Evolutionary conservation across 2,329 filamentous ascomycete species (phyloP).

Genomic region (Xylaria arbuscula): DNA sequence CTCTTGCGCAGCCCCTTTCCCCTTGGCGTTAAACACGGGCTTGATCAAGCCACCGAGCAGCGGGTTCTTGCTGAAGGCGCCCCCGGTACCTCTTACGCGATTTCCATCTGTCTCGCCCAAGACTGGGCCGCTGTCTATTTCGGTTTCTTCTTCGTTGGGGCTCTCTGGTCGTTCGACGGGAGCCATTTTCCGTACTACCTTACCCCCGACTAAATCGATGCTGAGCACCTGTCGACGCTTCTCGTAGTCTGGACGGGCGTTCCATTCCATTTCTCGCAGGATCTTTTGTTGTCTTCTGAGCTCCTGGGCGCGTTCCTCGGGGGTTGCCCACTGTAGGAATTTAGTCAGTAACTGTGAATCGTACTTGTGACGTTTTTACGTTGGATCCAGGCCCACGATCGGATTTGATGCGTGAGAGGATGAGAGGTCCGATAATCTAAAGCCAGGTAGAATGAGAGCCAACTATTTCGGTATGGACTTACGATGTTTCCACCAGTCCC

Average conservation of each 20-base stretch:
- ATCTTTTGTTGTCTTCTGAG: slow-evolving; percentile 87
- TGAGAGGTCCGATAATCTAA: not conserved
- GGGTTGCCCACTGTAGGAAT: slow-evolving; percentile 74
- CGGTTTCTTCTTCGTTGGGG: slow-evolving; percentile 59
- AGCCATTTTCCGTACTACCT: slow-evolving; percentile 78
- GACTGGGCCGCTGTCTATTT: slow-evolving; percentile 33
- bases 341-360: not conserved
- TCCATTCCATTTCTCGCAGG: slow-evolving; percentile 87
- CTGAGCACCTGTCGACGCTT: slow-evolving; percentile 86
- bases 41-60: slow-evolving; percentile 72
- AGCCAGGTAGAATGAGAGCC: not conserved
- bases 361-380: not conserved
- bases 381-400: no score
- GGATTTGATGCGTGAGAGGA: not conserved
- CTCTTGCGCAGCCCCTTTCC: slow-evolving; percentile 59
- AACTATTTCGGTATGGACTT: slow-evolving; percentile 5
- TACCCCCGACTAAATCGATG: slow-evolving; percentile 82
- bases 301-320: slow-evolving; percentile 83
- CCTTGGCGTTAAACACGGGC: slow-evolving; percentile 68
- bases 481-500: slow-evolving; percentile 68
- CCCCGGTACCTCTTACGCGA: slow-evolving; percentile 54
- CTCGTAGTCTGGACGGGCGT: slow-evolving; percentile 85
- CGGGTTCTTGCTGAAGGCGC: slow-evolving; percentile 76
- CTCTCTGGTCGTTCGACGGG: slow-evolving; percentile 68
- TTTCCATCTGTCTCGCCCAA: slow-evolving; percentile 53